Evolutionary conservation across 1,139 yeast species (phyloP).

Genomic region (Kodamaea ohmeri): DNA sequence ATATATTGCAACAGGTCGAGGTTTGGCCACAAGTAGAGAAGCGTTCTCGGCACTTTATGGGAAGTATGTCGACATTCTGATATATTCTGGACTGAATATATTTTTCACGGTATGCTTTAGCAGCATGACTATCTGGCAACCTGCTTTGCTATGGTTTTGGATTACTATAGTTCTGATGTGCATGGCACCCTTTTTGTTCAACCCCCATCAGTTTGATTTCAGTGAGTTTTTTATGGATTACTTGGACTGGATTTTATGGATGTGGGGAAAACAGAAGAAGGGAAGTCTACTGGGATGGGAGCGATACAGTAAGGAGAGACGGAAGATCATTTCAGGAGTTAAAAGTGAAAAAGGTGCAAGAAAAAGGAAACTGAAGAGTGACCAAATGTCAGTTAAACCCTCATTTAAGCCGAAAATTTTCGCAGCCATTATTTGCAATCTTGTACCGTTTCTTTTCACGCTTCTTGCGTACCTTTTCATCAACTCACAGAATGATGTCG

Average conservation of each 20-base stretch:
- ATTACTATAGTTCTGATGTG: conserved; percentile 69
- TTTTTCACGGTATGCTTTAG: conserved; percentile 61
- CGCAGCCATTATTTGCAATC: conserved; percentile 53
- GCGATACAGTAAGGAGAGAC: conserved; percentile 11
- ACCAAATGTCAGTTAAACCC: neutral
- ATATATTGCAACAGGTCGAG: conserved; percentile 83
- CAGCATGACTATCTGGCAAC: conserved; percentile 69
- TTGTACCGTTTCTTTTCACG: conserved; percentile 39
- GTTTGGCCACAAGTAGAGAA: conserved; percentile 71
- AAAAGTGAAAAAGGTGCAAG: conserved; percentile 55
- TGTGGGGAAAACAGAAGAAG: neutral
- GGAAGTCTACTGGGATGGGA: conserved; percentile 3
- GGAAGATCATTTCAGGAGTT: conserved; percentile 62
- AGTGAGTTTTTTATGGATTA: conserved; percentile 73
- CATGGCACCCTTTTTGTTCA: conserved; percentile 76
- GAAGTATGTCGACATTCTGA: conserved; percentile 60
- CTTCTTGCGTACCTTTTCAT: conserved; percentile 65
- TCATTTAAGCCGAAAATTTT: conserved; percentile 27
- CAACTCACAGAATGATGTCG: conserved; percentile 68
- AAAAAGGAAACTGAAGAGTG: neutral
- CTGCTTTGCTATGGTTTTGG: conserved; percentile 82
- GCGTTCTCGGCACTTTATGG: conserved; percentile 61
- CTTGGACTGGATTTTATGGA: conserved; percentile 6
- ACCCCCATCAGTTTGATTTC: conserved; percentile 80
- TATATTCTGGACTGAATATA: conserved; percentile 63